Evolutionary conservation across 2,329 filamentous ascomycete species (phyloP).

Genomic region (Aspergillus alliaceus): DNA sequence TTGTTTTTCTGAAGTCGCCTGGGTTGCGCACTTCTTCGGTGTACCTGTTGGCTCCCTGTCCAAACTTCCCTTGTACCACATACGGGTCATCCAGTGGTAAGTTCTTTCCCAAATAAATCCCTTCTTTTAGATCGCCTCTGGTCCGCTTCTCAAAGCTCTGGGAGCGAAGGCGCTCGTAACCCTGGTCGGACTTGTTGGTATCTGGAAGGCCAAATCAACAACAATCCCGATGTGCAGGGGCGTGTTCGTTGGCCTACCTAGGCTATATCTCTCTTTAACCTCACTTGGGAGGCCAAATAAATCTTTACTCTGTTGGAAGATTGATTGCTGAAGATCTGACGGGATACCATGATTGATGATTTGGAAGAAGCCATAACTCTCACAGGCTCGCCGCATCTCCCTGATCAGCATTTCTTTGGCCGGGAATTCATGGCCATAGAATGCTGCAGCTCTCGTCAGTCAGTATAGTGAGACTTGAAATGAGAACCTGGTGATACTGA

Average conservation of each 20-base stretch:
- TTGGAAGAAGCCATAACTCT: constrained; percentile 55
- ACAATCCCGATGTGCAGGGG: neutral
- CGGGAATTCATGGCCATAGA: too few species aligned
- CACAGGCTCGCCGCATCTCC: constrained; percentile 44
- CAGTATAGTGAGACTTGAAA: too few species aligned
- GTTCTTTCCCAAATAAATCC: constrained; percentile 25
- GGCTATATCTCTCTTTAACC: constrained; percentile 23
- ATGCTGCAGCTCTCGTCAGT: neutral
- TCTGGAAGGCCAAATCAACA: neutral
- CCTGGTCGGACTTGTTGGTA: constrained; percentile 6
- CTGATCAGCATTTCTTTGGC: constrained; percentile 23
- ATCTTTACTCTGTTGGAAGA: constrained; percentile 44
- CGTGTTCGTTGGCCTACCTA: constrained; percentile 16
- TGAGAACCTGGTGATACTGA: too few species aligned
- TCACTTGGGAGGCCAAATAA: constrained; percentile 49
- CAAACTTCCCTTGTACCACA: too few species aligned
- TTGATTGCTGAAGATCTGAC: constrained; percentile 39
- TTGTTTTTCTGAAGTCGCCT: neutral
- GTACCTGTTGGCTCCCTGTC: too few species aligned
- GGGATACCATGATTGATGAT: constrained; percentile 51
- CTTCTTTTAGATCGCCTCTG: constrained; percentile 34
- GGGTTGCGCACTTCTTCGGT: neutral
- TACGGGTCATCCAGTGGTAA: too few species aligned
- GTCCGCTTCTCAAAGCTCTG: too few species aligned
- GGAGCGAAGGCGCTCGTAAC: constrained; percentile 26